Evolutionary conservation across 2,329 filamentous ascomycete species (phyloP).

Genomic region (Teratosphaeria nubilosa): DNA sequence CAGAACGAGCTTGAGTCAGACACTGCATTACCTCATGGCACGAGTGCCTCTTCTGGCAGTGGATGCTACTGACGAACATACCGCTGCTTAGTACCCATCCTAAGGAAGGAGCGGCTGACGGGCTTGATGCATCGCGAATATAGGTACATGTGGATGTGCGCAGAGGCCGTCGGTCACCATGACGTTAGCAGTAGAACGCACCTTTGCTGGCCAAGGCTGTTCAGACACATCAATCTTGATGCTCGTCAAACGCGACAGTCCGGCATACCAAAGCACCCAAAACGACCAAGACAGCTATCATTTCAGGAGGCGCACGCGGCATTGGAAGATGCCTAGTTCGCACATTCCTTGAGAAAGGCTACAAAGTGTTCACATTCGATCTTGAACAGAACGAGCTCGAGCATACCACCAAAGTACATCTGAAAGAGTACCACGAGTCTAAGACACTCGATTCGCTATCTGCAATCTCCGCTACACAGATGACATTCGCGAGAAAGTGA

Average conservation of each 20-base stretch:
- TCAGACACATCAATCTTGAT: background rate
- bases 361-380: slow-evolving; percentile 32
- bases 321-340: slow-evolving; percentile 26
- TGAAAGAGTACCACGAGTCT: slow-evolving; percentile 14
- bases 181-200: background rate
- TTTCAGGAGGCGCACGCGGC: slow-evolving; percentile 18
- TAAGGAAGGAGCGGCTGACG: no score
- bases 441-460: slow-evolving; percentile 10
- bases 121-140: no score
- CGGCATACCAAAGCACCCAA: no score
- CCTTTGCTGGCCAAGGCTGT: background rate
- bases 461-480: slow-evolving; percentile 25
- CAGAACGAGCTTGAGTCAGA: no score
- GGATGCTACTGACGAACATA: no score
- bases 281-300: background rate
- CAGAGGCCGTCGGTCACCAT: background rate
- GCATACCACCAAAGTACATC: slow-evolving; percentile 24
- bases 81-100: no score
- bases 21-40: no score
- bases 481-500: slow-evolving; percentile 23
- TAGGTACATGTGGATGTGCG: background rate
- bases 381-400: slow-evolving; percentile 28
- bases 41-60: no score
- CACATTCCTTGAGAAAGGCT: slow-evolving; percentile 27
- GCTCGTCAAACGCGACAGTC: no score